These are phyloP conservation scores for Pichia cactophila DNA, from an alignment of 1,139 yeast genomes.

Conservation along the genomic window DNA sequence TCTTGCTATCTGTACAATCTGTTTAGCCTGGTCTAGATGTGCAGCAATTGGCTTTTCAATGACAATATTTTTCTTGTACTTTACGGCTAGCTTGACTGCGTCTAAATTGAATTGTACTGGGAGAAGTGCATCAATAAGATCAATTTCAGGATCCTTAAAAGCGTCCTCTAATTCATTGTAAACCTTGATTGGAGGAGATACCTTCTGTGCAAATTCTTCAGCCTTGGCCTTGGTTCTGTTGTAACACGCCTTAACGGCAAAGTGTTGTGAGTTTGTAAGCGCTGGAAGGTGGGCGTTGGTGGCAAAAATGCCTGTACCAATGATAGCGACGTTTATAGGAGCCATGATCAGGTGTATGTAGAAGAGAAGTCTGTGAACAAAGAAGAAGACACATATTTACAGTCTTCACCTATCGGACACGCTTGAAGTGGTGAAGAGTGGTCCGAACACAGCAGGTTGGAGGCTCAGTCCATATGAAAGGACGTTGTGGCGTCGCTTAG, in stretches of 20 bases:
- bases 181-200: constrained; percentile 48
- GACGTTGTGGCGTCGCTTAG: too few species aligned
- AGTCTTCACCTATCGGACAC: too few species aligned
- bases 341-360: background rate
- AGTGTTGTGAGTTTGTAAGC: constrained; percentile 39
- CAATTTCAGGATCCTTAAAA: constrained; percentile 55
- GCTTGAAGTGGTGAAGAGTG: background rate
- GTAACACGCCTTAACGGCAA: constrained; percentile 53
- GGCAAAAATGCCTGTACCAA: constrained; percentile 93
- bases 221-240: constrained; percentile 84
- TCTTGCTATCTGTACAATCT: constrained; percentile 61
- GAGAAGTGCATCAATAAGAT: constrained; percentile 72
- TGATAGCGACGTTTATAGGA: constrained; percentile 55
- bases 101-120: constrained; percentile 76
- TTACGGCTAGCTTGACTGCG: constrained; percentile 57
- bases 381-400: too few species aligned
- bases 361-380: background rate
- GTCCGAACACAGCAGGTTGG: background rate
- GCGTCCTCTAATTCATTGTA: constrained; percentile 59
- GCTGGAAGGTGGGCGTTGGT: constrained; percentile 76
- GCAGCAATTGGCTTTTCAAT: constrained; percentile 94
- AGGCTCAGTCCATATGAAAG: background rate
- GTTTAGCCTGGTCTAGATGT: constrained; percentile 65
- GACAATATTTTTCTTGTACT: constrained; percentile 66
- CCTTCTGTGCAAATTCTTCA: constrained; percentile 61